These are phyloP conservation scores for Lasiodiplodia sp. DNA, from an alignment of 2,329 filamentous ascomycete genomes.

Conservation along the genomic window DNA sequence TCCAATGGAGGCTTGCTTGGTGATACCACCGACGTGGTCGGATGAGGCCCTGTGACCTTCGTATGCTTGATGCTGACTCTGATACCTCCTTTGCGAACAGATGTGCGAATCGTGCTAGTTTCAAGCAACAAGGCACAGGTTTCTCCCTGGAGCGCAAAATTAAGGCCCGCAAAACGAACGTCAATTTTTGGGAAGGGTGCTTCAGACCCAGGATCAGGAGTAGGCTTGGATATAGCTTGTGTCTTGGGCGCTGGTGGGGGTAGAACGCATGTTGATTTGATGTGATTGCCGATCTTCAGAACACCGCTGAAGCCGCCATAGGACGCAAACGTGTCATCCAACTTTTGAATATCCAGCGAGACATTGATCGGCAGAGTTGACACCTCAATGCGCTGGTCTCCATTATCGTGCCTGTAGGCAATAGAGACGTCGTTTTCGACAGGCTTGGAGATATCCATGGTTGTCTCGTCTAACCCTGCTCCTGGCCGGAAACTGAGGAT, in stretches of 20 bases:
- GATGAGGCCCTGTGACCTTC: constrained; percentile 74
- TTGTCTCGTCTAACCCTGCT: constrained; percentile 52
- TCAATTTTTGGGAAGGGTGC: constrained; percentile 69
- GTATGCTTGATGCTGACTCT: constrained; percentile 78
- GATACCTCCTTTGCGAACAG: constrained; percentile 75
- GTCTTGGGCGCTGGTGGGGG: constrained; percentile 45
- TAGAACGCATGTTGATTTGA: constrained; percentile 73
- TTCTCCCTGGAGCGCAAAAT: constrained; percentile 78
- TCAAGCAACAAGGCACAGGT: constrained; percentile 77
- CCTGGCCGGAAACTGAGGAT: constrained; percentile 61
- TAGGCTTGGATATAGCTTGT: constrained; percentile 32
- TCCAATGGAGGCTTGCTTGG: constrained; percentile 55
- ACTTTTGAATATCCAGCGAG: constrained; percentile 75
- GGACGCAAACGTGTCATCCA: constrained; percentile 87
- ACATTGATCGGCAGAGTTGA: constrained; percentile 77
- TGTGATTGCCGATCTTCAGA: constrained; percentile 84
- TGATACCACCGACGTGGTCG: constrained; percentile 53
- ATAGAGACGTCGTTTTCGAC: constrained; percentile 44
- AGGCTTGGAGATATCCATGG: constrained; percentile 47
- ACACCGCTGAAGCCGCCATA: constrained; percentile 93
- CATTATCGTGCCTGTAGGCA: constrained; percentile 31
- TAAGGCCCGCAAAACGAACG: constrained; percentile 76
- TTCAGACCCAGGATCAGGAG: constrained; percentile 33
- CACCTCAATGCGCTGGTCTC: constrained; percentile 36
- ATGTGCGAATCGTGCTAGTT: constrained; percentile 81